These are phyloP conservation scores for Ciborinia camelliae DNA, from an alignment of 2,329 filamentous ascomycete genomes.

Conservation along the genomic window DNA sequence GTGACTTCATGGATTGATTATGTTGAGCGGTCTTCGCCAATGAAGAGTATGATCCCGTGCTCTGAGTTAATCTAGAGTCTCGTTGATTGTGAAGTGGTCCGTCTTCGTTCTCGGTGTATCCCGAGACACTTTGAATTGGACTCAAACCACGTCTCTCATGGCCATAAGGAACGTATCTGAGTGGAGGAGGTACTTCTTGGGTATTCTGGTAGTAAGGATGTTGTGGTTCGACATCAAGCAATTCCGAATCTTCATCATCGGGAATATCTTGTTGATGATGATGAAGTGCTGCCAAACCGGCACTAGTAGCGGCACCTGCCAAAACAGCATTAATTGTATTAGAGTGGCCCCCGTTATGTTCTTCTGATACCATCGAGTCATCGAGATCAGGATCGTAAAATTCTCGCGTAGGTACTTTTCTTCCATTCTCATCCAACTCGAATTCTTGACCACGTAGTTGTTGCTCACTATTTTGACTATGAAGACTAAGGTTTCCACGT, in stretches of 20 bases:
- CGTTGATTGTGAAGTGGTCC: conserved; percentile 47
- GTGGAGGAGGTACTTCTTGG: conserved; percentile 61
- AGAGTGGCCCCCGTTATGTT: conserved; percentile 36
- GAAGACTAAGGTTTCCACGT: conserved; percentile 48
- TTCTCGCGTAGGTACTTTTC: conserved; percentile 35
- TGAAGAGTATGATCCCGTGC: conserved; percentile 58
- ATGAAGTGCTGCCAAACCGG: conserved; percentile 41
- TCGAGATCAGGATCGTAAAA: conserved; percentile 28
- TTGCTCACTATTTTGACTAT: conserved; percentile 44
- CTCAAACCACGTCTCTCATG: conserved; percentile 71
- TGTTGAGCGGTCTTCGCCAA: conserved; percentile 54
- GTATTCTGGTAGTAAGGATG: conserved; percentile 36
- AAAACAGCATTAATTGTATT: conserved; percentile 31
- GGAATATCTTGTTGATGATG: conserved; percentile 26
- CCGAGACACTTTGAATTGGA: conserved; percentile 89
- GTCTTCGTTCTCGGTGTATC: conserved; percentile 67
- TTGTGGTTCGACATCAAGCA: conserved; percentile 14
- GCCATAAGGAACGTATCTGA: conserved; percentile 66
- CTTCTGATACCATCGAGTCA: conserved; percentile 30
- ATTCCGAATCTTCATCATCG: conserved; percentile 33
- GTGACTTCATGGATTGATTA: conserved; percentile 53
- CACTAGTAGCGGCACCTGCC: conserved; percentile 36
- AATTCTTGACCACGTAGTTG: conserved; percentile 41
- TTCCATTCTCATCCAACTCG: conserved; percentile 37
- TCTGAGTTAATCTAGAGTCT: conserved; percentile 53